These are phyloP conservation scores for Batrachochytrium dendrobatidis DNA, from an alignment of 371 early-diverging fungal genomes.

Conservation along the genomic window DNA sequence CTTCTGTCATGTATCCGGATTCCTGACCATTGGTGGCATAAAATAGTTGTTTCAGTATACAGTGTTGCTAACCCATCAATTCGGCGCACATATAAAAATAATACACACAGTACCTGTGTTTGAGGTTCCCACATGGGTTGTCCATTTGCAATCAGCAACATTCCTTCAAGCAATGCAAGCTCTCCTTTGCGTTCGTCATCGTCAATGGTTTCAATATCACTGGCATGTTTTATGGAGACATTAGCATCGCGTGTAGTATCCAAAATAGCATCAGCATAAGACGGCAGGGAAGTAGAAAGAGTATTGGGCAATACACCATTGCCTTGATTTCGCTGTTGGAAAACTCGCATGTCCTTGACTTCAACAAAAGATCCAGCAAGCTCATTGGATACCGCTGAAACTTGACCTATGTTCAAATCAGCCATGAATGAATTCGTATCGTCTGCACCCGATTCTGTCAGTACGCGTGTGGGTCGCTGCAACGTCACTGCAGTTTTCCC, in stretches of 20 bases:
- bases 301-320: too few relatives aligned
- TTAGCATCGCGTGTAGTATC: too few relatives aligned
- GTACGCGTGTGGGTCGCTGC: neutral
- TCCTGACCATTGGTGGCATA: too few relatives aligned
- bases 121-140: constrained; percentile 62
- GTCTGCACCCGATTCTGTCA: too few relatives aligned
- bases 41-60: neutral
- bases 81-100: too few relatives aligned
- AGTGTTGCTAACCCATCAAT: neutral
- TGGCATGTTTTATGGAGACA: too few relatives aligned
- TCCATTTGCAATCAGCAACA: constrained; percentile 44
- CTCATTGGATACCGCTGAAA: too few relatives aligned
- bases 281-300: too few relatives aligned
- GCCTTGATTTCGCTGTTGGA: constrained; percentile 13
- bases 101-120: constrained; percentile 50
- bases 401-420: too few relatives aligned
- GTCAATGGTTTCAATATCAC: constrained; percentile 16
- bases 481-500: neutral
- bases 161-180: constrained; percentile 28
- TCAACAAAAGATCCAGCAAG: constrained; percentile 8
- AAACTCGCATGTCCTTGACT: constrained; percentile 17
- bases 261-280: too few relatives aligned
- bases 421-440: too few relatives aligned
- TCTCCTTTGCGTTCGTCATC: constrained; percentile 23
- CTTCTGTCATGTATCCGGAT: constrained; percentile 80